These are phyloP conservation scores for Suillus placidus DNA, from an alignment of 768 basidiomycete genomes.

Conservation along the genomic window DNA sequence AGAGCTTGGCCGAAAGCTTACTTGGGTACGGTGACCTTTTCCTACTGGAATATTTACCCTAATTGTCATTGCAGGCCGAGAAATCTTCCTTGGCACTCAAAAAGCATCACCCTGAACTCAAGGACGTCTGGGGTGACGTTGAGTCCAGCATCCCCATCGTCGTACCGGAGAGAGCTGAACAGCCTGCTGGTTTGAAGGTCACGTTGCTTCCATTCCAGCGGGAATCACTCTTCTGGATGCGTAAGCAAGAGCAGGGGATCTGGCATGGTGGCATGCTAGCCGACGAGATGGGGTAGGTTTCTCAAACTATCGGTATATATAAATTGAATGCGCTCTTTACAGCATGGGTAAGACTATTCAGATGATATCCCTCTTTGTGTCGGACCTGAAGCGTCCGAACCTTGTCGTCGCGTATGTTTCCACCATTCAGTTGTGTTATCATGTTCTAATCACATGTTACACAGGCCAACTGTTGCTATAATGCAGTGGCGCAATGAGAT, in stretches of 20 bases:
- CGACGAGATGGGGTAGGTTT: constrained; percentile 86
- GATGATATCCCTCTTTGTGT: constrained; percentile 86
- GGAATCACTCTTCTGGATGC: constrained; percentile 96
- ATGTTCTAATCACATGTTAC: constrained; percentile 2
- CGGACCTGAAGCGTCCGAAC: constrained; percentile 78
- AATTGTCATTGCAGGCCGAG: constrained; percentile 58
- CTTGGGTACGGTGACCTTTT: constrained; percentile 51
- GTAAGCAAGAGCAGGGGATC: constrained; percentile 81
- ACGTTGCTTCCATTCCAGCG: constrained; percentile 92
- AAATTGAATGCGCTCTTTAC: constrained; percentile 14
- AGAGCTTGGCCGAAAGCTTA: constrained; percentile 74
- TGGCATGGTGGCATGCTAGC: constrained; percentile 95
- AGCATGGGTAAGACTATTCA: constrained; percentile 98
- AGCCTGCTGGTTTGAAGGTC: constrained; percentile 83
- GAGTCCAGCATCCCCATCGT: constrained; percentile 61
- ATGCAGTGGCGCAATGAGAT: constrained; percentile 96
- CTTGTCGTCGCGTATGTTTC: constrained; percentile 86
- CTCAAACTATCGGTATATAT: constrained; percentile 12
- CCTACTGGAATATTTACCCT: constrained; percentile 17
- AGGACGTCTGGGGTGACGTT: constrained; percentile 86
- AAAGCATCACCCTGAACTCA: constrained; percentile 78
- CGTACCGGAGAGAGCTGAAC: constrained; percentile 69
- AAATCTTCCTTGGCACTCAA: constrained; percentile 63
- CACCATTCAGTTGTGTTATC: constrained; percentile 1
- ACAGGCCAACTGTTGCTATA: constrained; percentile 54